phyloP scores from a whole-genome alignment of 768 basidiomycete species.

The Auriculariales sp. region DNA sequence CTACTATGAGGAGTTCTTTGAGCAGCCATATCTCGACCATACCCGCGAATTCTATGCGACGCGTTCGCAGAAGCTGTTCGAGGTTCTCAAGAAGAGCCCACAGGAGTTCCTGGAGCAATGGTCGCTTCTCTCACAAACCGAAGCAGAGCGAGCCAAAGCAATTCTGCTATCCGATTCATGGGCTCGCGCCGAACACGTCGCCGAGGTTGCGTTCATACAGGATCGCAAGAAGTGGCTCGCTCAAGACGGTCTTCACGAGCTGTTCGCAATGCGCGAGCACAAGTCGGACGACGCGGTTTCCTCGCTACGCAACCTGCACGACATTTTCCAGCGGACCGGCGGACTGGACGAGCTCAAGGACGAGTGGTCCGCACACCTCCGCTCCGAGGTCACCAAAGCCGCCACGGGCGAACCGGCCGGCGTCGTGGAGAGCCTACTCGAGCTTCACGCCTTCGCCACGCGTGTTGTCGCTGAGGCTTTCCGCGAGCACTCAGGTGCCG shows the following conservation, averaged over 20 bases:
- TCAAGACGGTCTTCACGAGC: slow-evolving; percentile 19
- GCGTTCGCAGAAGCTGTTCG: slow-evolving; percentile 30
- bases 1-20: slow-evolving; percentile 41
- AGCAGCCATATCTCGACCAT: slow-evolving; percentile 35
- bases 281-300: slow-evolving; percentile 22
- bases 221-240: slow-evolving; percentile 30
- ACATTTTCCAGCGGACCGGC: slow-evolving; percentile 43
- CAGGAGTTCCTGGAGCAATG: slow-evolving; percentile 39
- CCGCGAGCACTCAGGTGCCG: slow-evolving; percentile 22
- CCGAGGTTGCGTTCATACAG: slow-evolving; percentile 37
- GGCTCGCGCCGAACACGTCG: slow-evolving; percentile 33
- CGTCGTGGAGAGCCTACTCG: slow-evolving; percentile 63
- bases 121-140: slow-evolving; percentile 34
- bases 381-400: slow-evolving; percentile 48
- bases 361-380: slow-evolving; percentile 21
- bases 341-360: slow-evolving; percentile 36
- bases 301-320: slow-evolving; percentile 39
- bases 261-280: not conserved
- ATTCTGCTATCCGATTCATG: slow-evolving; percentile 38
- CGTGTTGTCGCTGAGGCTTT: slow-evolving; percentile 36
- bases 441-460: slow-evolving; percentile 49
- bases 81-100: slow-evolving; percentile 25
- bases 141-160: slow-evolving; percentile 36
- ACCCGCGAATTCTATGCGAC: slow-evolving; percentile 38
- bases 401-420: slow-evolving; percentile 49